Conservation (phyloP, 495 filamentous ascomycete species). For the Aspergillus haitiensis region DNA sequence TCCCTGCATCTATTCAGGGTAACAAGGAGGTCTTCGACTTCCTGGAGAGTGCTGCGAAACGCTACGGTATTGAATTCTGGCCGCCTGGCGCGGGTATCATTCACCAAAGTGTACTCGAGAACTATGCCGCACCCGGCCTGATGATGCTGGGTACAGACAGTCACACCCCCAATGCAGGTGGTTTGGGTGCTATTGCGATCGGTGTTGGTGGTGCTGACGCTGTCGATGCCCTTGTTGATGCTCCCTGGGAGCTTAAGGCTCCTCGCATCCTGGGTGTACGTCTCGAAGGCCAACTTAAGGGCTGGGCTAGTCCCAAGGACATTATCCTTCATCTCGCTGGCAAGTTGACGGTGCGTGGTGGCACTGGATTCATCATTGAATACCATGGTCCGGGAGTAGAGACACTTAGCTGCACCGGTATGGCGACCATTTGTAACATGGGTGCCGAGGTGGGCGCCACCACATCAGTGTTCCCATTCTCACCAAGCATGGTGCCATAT, state of each 20-base stretch:
- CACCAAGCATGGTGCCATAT: constrained; percentile 68
- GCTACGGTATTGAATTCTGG: constrained; percentile 99
- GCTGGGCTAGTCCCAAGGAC: constrained; percentile 94
- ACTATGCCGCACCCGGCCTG: constrained; percentile 93
- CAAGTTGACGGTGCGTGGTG: constrained; percentile 87
- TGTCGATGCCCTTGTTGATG: constrained; percentile 93
- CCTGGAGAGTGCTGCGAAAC: constrained; percentile 88
- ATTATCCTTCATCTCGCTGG: constrained; percentile 89
- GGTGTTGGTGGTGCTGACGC: constrained; percentile 97
- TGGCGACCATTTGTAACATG: constrained; percentile 94
- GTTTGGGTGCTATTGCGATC: constrained; percentile 90
- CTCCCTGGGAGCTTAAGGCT: constrained; percentile 96
- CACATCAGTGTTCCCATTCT: constrained; percentile 90
- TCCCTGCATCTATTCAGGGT: constrained; percentile 81
- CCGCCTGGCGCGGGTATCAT: constrained; percentile 98
- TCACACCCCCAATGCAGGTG: constrained; percentile 95
- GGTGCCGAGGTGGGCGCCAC: constrained; percentile 93
- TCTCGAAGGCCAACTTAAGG: constrained; percentile 77
- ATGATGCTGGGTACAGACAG: constrained; percentile 99
- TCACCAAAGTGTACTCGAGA: constrained; percentile 96
- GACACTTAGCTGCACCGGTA: constrained; percentile 85
- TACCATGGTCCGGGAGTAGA: constrained; percentile 89
- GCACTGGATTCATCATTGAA: constrained; percentile 92
- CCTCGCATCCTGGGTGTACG: constrained; percentile 85
- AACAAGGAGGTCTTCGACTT: constrained; percentile 99